Evolutionary conservation across 1,139 yeast genomes (phyloP), one percentile per base, ranked within the genome.

Genomic region (Debaryomyces coudertii): DNA sequence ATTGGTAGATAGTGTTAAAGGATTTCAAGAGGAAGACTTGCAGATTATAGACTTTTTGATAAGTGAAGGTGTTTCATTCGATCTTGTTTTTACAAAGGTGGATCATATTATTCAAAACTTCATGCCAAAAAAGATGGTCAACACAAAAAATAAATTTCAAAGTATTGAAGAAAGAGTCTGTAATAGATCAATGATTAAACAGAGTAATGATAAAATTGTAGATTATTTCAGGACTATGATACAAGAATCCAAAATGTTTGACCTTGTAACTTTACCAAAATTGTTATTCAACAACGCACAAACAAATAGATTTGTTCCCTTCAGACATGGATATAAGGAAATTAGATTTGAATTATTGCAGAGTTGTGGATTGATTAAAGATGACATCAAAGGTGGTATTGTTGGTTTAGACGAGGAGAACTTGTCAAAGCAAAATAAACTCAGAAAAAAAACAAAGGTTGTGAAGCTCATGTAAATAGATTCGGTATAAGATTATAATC

Each of bases 41-140:
- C 53, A 64, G 35, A 72, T 88, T 12, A 62, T 88, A 2, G 74
- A 75, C 4, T 69, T 77, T 45, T 64, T 90, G 40, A 68, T 68
- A 1, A 68, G 69, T 1, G 57, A 66, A 42, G 95, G 93, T 0
- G 71, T 84, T 2, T 81, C 87, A 0, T 87, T 85, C 66, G 93
- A 87, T 51, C 63, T 90, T 4, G 77, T 90, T 0, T 80, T 88
- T 60, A 90, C 96, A 20, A 90, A 90, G 58, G 77, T 83, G 40
- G 96, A 89, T 58, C 76, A 76, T 47, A 57, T 83, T 8, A 58
- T 73, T 12, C 52, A 57, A 12, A 65, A 60, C 42, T 47, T 45
- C 42, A 55, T 61, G 58, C 52, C 56, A 7, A 49, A 40, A 34
- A 44, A 33, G 25, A 16, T 43, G 9, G 12, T 18, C 7, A 38